A percentile compares a stretch with the other conserved stretches of the same genome.
These are phyloP conservation scores for Flaveria trinervia DNA, from an alignment of 129 eudicot species.

Conservation along the genomic window DNA sequence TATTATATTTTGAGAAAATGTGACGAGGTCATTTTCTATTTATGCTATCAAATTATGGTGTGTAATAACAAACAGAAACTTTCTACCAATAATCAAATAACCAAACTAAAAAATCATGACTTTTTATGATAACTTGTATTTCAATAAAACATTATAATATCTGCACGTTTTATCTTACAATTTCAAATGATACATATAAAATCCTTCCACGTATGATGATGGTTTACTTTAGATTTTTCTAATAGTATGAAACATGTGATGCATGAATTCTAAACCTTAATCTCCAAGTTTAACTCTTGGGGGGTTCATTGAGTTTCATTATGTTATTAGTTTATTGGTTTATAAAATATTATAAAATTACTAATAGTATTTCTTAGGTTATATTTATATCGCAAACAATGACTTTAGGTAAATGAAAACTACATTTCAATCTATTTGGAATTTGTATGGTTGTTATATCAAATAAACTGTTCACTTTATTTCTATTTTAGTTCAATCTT, in stretches of 20 bases:
- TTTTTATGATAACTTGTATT: background rate
- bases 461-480: too few species aligned
- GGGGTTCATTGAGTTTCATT: background rate
- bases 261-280: conserved; percentile 1
- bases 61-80: background rate
- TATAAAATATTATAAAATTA: background rate
- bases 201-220: background rate
- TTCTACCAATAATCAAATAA: background rate
- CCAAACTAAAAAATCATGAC: background rate
- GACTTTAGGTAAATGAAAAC: background rate
- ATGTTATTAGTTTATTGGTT: background rate
- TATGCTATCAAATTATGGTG: background rate
- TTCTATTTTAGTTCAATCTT: background rate
- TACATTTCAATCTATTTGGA: background rate
- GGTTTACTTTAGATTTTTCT: background rate
- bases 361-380: background rate
- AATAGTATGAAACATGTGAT: background rate
- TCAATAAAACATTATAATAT: background rate
- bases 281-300: conserved; percentile 1
- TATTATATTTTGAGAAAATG: background rate
- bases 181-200: background rate
- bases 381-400: background rate
- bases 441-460: background rate
- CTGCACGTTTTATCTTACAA: too few species aligned
- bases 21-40: background rate